Conservation (phyloP, 768 basidiomycete genomes). For the Brasilioporus rufonigricans region DNA sequence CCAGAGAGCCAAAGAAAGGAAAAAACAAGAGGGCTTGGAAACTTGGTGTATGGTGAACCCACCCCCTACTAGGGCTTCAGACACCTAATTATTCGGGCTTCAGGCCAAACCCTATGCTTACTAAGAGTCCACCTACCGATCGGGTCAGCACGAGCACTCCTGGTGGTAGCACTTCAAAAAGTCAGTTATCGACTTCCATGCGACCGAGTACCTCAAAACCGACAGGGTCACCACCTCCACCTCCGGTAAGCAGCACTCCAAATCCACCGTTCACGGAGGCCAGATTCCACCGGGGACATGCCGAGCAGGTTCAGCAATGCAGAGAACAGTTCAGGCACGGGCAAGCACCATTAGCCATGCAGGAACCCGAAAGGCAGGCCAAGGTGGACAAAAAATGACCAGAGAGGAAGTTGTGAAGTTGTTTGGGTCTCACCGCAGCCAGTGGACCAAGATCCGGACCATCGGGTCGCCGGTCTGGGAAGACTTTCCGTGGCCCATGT, state of each 20-base stretch:
- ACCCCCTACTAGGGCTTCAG: too few relatives aligned
- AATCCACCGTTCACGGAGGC: slow-evolving; percentile 36
- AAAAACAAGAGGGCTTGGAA: slow-evolving; percentile 26
- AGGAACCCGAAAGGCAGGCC: too few relatives aligned
- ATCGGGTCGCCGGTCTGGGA: too few relatives aligned
- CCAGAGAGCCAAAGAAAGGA: slow-evolving; percentile 32
- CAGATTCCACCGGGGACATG: slow-evolving; percentile 64
- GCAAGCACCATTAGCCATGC: too few relatives aligned
- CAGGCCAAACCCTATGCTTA: slow-evolving; percentile 32
- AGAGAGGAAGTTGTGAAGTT: too few relatives aligned
- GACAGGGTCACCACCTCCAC: slow-evolving; percentile 17
- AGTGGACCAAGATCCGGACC: too few relatives aligned
- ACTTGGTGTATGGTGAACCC: too few relatives aligned
- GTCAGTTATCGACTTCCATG: slow-evolving; percentile 29
- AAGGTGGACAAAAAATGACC: too few relatives aligned
- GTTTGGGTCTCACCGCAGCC: too few relatives aligned
- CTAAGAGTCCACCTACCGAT: slow-evolving; percentile 31
- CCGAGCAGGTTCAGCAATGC: slow-evolving; percentile 59
- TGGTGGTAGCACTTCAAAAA: slow-evolving; percentile 21
- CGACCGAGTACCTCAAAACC: slow-evolving; percentile 29
- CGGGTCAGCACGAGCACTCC: slow-evolving; percentile 28
- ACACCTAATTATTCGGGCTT: slow-evolving; percentile 26
- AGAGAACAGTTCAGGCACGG: slow-evolving; percentile 68
- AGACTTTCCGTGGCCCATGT: too few relatives aligned
- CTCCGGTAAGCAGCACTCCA: slow-evolving; percentile 18